Evolutionary conservation across 129 eudicot genomes (phyloP).

Genomic region (Scalesia atractyloides): DNA sequence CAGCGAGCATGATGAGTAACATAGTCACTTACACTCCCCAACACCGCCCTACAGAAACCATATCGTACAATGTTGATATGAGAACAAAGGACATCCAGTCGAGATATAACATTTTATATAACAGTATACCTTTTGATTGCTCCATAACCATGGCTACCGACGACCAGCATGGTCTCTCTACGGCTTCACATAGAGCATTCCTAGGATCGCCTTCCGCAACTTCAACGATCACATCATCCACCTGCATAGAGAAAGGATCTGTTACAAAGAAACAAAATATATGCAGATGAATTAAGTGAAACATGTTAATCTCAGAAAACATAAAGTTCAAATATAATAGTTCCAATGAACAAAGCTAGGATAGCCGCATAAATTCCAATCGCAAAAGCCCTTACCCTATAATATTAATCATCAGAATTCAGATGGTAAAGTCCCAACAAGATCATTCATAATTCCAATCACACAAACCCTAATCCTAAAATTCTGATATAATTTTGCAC

Average conservation of each 20-base stretch:
- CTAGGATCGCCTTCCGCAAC: conserved; percentile 86
- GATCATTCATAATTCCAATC: conserved; percentile 1
- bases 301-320: conserved; percentile 16
- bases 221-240: conserved; percentile 57
- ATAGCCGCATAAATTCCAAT: not conserved
- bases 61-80: not conserved
- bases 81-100: not conserved
- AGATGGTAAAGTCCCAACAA: not conserved
- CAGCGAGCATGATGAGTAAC: conserved; percentile 94
- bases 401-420: not conserved
- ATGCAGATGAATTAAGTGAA: not conserved
- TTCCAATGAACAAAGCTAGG: not conserved
- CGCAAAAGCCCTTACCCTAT: not conserved
- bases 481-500: not conserved
- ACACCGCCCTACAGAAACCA: conserved; percentile 67
- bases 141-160: conserved; percentile 93
- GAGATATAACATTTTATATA: not conserved
- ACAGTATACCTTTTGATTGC: conserved; percentile 67
- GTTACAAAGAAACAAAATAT: conserved; percentile 7
- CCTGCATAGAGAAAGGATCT: conserved; percentile 36
- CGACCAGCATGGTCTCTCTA: conserved; percentile 74
- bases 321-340: not conserved
- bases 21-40: conserved; percentile 90
- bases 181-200: conserved; percentile 78
- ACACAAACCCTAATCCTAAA: conserved; percentile 1